Evolutionary conservation across 2,329 filamentous ascomycete species (phyloP), one percentile per base, ranked within the genome.

Genomic region (Dryadomyces quercivorus): DNA sequence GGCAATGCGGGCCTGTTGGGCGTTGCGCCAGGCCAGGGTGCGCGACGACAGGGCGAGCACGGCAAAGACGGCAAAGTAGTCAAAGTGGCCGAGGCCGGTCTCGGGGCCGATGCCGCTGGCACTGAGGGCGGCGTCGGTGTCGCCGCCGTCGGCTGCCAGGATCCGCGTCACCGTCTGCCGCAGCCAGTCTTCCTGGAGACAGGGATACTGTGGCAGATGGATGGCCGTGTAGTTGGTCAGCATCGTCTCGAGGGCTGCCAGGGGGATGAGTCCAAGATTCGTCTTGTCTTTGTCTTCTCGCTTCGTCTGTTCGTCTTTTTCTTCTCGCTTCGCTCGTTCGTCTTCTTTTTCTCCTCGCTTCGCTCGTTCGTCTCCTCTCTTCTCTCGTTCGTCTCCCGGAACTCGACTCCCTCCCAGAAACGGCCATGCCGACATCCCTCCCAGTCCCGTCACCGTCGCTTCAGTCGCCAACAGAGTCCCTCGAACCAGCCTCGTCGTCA

Each of bases 1-100:
- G 18, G 51, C 51, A 18, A 26, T 40, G 31, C 51, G 51, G 43
- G 51, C 51, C 51, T 52, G 51, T 8, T 21, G 43, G 2, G 45
- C 51, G 43, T 40, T 47, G 26, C 43, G 42, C 51, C 51, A 52
- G 13, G 51, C 44, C 5, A 52, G 51, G 4, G 51, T 52, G 15
- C 34, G 43, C n/a, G 51, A 46, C 12, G 51, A 52, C 5, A 52
- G 22, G n/a, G 51, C 51, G n/a, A 52, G 43, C 9, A 47, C 51
- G 18, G 34, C 12, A 22, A 52, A 52, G 42, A 52, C 51, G 43
- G 43, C 51, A 47, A 52, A 52, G 31, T 52, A 52, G 43, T 52
- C 51, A 31, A 46, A 47, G 51, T 45, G 42, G 1, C n/a, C 4
- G 2, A 52, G 51, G 12, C 51, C 51, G 31, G 7, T 22, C 31